Percentiles rank a stretch among this genome's conserved stretches.
Conservation (phyloP, 164 flowering plant species). For the Kingdonia uniflora region DNA sequence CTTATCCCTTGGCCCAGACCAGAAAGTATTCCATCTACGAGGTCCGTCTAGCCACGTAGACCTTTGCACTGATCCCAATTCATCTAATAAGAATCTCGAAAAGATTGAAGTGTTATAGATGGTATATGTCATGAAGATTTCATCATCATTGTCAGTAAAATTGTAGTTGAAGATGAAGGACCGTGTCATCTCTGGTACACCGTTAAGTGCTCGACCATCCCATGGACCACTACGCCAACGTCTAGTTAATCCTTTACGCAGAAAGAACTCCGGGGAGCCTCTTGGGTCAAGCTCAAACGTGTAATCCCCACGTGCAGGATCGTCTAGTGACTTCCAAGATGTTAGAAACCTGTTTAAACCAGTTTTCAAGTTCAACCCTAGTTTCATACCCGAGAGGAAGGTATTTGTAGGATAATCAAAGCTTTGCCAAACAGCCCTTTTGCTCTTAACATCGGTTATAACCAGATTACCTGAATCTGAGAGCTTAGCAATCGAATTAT, state of each 20-base stretch:
- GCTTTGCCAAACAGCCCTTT: constrained; percentile 7
- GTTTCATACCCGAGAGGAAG: constrained; percentile 20
- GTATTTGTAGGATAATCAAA: constrained; percentile 8
- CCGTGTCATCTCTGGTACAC: constrained; percentile 10
- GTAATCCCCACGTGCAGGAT: constrained; percentile 24
- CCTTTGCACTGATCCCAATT: constrained; percentile 1
- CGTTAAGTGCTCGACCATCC: constrained; percentile 26
- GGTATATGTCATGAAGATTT: background rate
- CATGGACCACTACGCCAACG: constrained; percentile 29
- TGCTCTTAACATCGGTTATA: background rate
- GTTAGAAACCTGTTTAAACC: constrained; percentile 13
- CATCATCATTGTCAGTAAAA: constrained; percentile 6
- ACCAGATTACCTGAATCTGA: constrained; percentile 12
- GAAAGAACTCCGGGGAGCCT: constrained; percentile 18
- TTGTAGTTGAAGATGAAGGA: background rate
- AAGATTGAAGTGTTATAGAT: constrained; percentile 5
- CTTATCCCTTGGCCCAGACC: constrained; percentile 7
- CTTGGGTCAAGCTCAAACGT: constrained; percentile 11
- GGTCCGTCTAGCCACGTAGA: constrained; percentile 4
- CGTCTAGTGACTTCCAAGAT: constrained; percentile 29
- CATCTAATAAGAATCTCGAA: constrained; percentile 7
- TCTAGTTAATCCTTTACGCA: constrained; percentile 9
- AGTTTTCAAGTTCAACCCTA: constrained; percentile 9
- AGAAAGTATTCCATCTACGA: constrained; percentile 12
- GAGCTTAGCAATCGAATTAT: background rate